Base-by-base conservation (phyloP, 257 asterid species). In the Petunia secreta region DNA sequence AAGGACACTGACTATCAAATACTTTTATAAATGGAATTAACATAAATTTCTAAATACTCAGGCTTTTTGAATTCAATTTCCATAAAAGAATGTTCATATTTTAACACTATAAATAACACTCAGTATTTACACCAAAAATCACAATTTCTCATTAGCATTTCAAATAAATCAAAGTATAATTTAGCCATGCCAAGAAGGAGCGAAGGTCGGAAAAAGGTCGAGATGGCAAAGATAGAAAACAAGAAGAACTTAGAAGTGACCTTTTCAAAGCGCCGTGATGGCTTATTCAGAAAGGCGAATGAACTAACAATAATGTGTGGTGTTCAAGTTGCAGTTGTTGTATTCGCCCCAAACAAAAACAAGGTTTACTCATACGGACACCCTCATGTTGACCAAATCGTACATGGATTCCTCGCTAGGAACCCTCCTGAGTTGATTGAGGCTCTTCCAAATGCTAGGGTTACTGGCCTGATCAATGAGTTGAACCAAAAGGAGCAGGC, bases 281-380 rank as follows among this genome's bases (percentile, higher is more conserved):
- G 92, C 39, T 84, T 93, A 0, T 93, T 91, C 88, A 90, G 90
- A n/a, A 90, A 91, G 77, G 95, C 94, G 0, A 90, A 91, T 15
- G 97, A 91, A 75, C 90, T 93, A 2, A 91, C 94, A 82, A 85
- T 87, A 0, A 75, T 93, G 0, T 90, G 92, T 13, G 93, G 88
- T 0, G 89, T 87, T 0, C 86, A 91, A 14, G 87, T 86, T 0
- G 86, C 89, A 11, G 67, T 90, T 4, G 76, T 93, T 1, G 91
- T 90, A 41, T 88, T 89, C 78, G 88, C 97, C 0, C 92, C 89
- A 0, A 89, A 25, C 25, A 25, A 88, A 1, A 48, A 85, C 39
- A 88, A 89, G 46, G 84, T 78, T 1, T 86, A 84, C 68, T 84
- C 89, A 8, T 93, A 88, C 39, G 98, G 91, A 34, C 91, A 90